Percentiles rank a stretch among this genome's conserved stretches.
Conservation (phyloP, 768 basidiomycete genomes). For the Rhodotorula graminis region DNA sequence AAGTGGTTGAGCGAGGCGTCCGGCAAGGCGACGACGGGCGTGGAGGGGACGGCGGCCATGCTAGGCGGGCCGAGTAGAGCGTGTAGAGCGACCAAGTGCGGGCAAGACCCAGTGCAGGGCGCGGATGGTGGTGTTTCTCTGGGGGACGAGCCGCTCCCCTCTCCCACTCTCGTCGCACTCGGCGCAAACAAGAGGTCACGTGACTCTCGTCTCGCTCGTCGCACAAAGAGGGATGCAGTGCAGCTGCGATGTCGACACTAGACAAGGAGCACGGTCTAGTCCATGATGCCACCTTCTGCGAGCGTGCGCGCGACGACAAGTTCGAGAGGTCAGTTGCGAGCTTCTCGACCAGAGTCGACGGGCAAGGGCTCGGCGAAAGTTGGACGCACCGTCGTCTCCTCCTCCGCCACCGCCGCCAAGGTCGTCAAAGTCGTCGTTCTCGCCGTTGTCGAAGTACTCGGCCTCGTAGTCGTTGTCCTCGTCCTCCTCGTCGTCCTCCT, state of each 20-base stretch:
- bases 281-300: conserved; percentile 13
- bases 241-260: too few species aligned
- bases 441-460: conserved; percentile 41
- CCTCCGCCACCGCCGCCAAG: conserved; percentile 29
- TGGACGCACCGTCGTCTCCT: conserved; percentile 32
- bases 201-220: background rate
- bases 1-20: background rate
- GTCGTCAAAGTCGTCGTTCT: conserved; percentile 32
- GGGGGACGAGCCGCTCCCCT: background rate
- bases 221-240: background rate
- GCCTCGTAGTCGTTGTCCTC: conserved; percentile 39
- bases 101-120: background rate
- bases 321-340: too few species aligned
- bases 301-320: too few species aligned
- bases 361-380: too few species aligned
- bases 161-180: background rate
- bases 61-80: background rate
- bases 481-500: conserved; percentile 34
- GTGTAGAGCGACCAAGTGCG: background rate
- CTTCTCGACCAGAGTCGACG: background rate
- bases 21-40: background rate
- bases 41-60: background rate
- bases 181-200: background rate
- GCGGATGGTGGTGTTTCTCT: background rate
- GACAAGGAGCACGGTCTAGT: background rate